Percentiles rank a stretch among this genome's conserved stretches.
These are phyloP conservation scores for Ophiostoma novo-ulmi DNA, from an alignment of 2,329 filamentous ascomycete species.

Conservation along the genomic window DNA sequence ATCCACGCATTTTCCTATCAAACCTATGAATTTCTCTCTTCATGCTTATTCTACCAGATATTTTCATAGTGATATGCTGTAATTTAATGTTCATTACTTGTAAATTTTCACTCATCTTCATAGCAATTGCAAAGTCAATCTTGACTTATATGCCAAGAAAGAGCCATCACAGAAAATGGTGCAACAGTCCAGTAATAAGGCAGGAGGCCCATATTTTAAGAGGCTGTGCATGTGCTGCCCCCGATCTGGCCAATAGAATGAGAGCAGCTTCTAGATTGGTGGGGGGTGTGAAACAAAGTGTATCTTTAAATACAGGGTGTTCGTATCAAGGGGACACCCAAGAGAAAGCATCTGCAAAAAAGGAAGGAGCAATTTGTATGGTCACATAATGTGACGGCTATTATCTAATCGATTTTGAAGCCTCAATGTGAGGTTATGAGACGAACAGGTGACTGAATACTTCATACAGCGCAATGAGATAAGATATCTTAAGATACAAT, in stretches of 20 bases:
- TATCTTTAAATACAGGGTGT: background rate
- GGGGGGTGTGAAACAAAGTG: background rate
- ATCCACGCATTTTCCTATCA: background rate
- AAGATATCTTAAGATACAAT: too few relatives aligned
- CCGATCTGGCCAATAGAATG: background rate
- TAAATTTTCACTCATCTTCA: background rate
- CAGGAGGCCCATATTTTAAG: background rate
- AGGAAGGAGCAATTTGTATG: background rate
- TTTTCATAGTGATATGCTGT: background rate
- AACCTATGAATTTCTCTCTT: background rate
- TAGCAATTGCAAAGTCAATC: background rate
- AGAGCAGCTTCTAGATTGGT: background rate
- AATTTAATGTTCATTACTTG: background rate
- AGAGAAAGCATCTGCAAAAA: background rate
- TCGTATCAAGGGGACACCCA: background rate
- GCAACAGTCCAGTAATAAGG: background rate
- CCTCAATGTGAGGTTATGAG: background rate
- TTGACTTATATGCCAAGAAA: constrained; percentile 8
- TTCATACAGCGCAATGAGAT: background rate
- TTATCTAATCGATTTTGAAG: background rate
- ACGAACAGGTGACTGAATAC: background rate
- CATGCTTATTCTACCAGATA: background rate
- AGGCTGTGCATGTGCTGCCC: background rate
- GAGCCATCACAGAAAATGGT: background rate
- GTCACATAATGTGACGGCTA: background rate